These are phyloP conservation scores for Dactylorhiza incarnata DNA, from an alignment of 106 monocot genomes.

Conservation along the genomic window DNA sequence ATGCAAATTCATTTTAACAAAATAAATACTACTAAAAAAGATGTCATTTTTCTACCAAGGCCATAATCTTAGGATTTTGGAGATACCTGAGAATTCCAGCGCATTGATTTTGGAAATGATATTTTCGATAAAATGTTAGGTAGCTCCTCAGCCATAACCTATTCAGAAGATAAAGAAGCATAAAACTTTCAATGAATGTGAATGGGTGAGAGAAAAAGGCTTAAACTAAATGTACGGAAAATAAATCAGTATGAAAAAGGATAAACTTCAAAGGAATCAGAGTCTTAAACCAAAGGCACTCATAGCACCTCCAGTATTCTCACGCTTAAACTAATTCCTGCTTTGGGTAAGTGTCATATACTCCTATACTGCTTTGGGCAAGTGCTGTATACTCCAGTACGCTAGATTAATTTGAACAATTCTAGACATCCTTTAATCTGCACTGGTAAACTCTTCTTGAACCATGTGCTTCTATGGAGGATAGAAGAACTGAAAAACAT, in stretches of 20 bases:
- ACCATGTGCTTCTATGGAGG: too few species aligned
- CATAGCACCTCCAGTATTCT: too few species aligned
- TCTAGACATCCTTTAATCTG: too few species aligned
- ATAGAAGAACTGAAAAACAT: too few species aligned
- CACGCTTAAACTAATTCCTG: too few species aligned
- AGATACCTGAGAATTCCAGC: slow-evolving; percentile 87
- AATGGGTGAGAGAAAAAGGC: background rate
- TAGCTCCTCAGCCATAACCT: slow-evolving; percentile 81
- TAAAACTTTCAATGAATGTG: background rate
- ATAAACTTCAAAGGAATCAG: background rate
- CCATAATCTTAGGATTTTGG: background rate
- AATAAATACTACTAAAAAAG: background rate
- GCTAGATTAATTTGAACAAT: too few species aligned
- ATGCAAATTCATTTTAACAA: background rate
- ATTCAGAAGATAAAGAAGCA: slow-evolving; percentile 8
- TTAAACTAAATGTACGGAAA: too few species aligned
- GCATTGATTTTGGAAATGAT: slow-evolving; percentile 95
- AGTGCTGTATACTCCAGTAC: too few species aligned
- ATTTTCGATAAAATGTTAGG: slow-evolving; percentile 56
- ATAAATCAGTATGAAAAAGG: background rate
- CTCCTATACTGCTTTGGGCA: too few species aligned
- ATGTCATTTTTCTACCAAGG: background rate
- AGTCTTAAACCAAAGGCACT: too few species aligned
- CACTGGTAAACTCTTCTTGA: too few species aligned
- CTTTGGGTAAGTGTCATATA: too few species aligned